Evolutionary conservation across 139 green algal species (phyloP), one percentile per base, ranked within the genome.

Genomic region (Asterochloris sp.): DNA sequence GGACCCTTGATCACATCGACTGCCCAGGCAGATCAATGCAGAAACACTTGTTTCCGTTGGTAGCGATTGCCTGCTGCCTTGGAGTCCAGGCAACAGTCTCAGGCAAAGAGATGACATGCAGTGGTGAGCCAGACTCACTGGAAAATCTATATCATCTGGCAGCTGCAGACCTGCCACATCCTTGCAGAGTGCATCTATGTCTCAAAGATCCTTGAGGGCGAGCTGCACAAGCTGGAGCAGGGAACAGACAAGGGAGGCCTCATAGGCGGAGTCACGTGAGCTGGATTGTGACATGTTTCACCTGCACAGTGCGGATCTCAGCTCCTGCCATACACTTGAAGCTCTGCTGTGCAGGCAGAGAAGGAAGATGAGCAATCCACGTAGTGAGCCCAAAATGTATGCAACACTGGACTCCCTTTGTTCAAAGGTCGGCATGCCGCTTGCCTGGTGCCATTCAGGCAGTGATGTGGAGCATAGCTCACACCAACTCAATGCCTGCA

Each of bases 341-440:
- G 14, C 19, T 76, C 69, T 54, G 23, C 4, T 62, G 12, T 54
- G 38, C 74, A 85, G 82, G 74, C 82, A 73, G n/a, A 62, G 75
- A n/a, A 28, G 82, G 38, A 74, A 38, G 13, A 73, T 85, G 82
- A 74, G 27, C 11, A 74, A 85, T 78, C 82, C 82, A 28, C 38
- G 82, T 27, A 85, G 82, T 62, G 82, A 85, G 38, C 10, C 64
- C 17, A 74, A 85, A 47, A 85, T 85, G 8, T 85, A 82, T 29
- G 26, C 62, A 61, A 60, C 74, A 16, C 75, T 85, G 21, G 82
- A 85, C 17, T 69, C 12, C 11, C 69, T 85, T 12, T 85, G 82
- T 64, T 73, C 64, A 29, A 81, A 68, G 74, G 74, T 85, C 28
- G 24, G 61, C 13, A 71, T 73, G 24, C 62, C 21, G 14, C 13